Evolutionary conservation across 2,329 filamentous ascomycete genomes (phyloP), one percentile per base, ranked within the genome.

Genomic region (Xylariaceae sp.): DNA sequence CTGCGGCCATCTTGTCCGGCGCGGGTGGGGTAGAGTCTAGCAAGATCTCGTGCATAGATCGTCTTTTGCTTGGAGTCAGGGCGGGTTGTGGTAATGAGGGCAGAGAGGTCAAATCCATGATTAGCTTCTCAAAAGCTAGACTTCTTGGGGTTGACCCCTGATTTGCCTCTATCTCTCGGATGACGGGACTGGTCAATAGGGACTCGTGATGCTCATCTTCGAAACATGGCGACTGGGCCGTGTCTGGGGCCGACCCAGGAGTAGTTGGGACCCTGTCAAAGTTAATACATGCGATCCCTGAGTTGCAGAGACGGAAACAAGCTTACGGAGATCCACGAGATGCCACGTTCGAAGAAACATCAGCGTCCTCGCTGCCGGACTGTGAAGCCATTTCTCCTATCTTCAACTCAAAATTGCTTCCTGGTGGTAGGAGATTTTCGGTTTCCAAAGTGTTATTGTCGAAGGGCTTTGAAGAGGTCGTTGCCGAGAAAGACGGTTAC

Each of bases 1-100:
- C 68, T 47, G 64, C 66, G 5, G 63, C 62, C 55, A 74, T 59
- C 53, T 68, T 70, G 57, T 73, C 69, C 58, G 68, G 62, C 56
- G 69, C 62, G 9, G 69, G 64, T 2, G 60, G 52, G 4, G 61
- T 71, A 39, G 69, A 63, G 39, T 71, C 68, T 2, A 55, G 45
- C 15, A 67, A 52, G n/a, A 71, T 61, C 51, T 67, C 68, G 7
- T 62, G 64, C 6, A 64, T 57, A 45, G 23, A 66, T 50, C 57
- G 66, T 58, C 65, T 72, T 64, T 39, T 71, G 23, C 6, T 64
- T 52, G 53, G 66, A 55, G 53, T 42, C 59, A 66, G 61, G 55
- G 42, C 62, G 5, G 23, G 23, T 17, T 47, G 54, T 30, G 58
- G 63, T 37, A 67, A 52, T 7, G 67, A 65, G 7, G 61, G 39